phyloP scores from a whole-genome alignment of 768 basidiomycete species.

The Xerocomellus intermedius region DNA sequence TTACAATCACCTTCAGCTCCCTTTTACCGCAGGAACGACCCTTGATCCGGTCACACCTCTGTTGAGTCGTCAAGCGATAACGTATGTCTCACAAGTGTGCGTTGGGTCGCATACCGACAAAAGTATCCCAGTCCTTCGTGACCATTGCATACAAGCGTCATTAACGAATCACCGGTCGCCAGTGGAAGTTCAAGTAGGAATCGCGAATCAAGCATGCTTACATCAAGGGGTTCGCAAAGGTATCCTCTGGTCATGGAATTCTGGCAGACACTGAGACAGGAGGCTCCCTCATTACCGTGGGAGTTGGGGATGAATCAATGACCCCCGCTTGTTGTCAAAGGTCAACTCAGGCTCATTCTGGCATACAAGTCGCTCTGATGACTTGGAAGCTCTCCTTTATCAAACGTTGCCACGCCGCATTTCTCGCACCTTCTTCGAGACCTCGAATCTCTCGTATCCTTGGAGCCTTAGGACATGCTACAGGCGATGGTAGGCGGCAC shows the following conservation, averaged over 20 bases:
- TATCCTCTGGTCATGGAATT: background rate
- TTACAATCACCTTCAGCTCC: too few species aligned
- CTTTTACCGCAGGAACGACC: background rate
- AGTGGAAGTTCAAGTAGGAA: background rate
- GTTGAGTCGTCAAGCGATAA: background rate
- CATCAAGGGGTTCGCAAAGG: too few species aligned
- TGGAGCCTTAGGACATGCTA: background rate
- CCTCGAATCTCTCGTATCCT: background rate
- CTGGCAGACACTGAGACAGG: background rate
- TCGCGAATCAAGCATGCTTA: background rate
- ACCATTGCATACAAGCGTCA: background rate
- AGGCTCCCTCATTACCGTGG: background rate
- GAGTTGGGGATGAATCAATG: too few species aligned
- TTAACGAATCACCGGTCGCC: background rate
- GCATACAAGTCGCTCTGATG: background rate
- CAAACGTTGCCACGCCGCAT: background rate
- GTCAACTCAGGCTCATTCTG: background rate
- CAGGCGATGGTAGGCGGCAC: background rate
- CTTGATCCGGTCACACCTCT: background rate
- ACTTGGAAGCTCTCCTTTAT: background rate
- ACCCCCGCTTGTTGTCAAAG: background rate
- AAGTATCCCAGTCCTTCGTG: background rate
- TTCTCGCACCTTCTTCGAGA: background rate
- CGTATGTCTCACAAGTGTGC: background rate
- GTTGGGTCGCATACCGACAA: background rate